phyloP scores from a whole-genome alignment of 805 yeast species.

The Candida schatavii region DNA sequence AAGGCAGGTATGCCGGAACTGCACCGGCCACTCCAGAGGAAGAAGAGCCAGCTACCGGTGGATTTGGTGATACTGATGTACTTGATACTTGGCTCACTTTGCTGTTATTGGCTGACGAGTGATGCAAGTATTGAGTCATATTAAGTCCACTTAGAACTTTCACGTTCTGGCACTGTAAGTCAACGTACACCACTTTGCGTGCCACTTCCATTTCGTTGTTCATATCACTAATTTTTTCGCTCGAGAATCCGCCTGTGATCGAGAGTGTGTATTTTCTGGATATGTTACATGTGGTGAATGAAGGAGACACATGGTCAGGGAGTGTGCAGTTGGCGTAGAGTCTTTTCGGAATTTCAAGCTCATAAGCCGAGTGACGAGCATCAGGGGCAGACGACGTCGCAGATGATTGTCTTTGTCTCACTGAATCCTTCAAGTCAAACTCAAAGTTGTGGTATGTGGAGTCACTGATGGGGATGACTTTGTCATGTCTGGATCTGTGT shows the following conservation, averaged over 20 bases:
- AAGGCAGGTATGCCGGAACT: neutral
- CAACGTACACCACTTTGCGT: slow-evolving; percentile 25
- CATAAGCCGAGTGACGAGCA: slow-evolving; percentile 22
- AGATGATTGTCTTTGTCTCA: slow-evolving; percentile 22
- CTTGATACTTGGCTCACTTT: neutral
- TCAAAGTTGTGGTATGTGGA: slow-evolving; percentile 32
- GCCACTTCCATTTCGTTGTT: slow-evolving; percentile 13
- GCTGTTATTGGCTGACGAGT: neutral
- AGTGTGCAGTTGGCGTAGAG: slow-evolving; percentile 39
- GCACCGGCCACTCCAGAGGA: neutral
- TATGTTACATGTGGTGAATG: slow-evolving; percentile 54
- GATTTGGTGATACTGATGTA: neutral
- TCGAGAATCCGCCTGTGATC: slow-evolving; percentile 23
- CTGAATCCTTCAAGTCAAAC: slow-evolving; percentile 38
- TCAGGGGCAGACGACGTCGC: slow-evolving; percentile 13
- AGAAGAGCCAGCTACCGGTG: neutral
- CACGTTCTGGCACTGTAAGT: slow-evolving; percentile 29
- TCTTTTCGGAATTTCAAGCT: slow-evolving; percentile 43
- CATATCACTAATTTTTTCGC: slow-evolving; percentile 21
- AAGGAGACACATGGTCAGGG: slow-evolving; percentile 51
- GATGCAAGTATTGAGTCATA: slow-evolving; percentile 1
- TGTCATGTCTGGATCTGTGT: slow-evolving; percentile 26
- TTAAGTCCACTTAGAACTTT: slow-evolving; percentile 20
- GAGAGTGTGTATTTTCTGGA: slow-evolving; percentile 14
- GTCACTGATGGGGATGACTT: slow-evolving; percentile 25